Percentiles rank a stretch among this genome's conserved stretches.
phyloP scores from a whole-genome alignment of 208 protist species.

The Crithidia expoeki region DNA sequence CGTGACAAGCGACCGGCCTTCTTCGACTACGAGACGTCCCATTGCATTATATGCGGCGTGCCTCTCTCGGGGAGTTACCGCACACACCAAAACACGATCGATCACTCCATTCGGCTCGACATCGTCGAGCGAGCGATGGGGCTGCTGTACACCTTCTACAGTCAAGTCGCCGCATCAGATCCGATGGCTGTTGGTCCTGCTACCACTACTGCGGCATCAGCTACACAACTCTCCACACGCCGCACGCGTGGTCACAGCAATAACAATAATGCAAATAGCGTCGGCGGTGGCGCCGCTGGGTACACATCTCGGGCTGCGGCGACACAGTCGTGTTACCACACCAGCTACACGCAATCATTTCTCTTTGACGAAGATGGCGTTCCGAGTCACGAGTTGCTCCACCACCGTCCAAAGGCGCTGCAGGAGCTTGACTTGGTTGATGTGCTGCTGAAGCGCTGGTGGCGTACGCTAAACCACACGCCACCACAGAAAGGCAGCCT shows the following conservation, averaged over 20 bases:
- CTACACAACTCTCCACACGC: too few relatives aligned
- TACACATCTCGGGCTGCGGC: too few relatives aligned
- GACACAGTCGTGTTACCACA: slow-evolving; percentile 22
- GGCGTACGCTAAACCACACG: slow-evolving; percentile 37
- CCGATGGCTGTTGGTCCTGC: neutral
- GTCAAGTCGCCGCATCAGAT: neutral
- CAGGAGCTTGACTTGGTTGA: slow-evolving; percentile 38
- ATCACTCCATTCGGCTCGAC: slow-evolving; percentile 56
- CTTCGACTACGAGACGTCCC: slow-evolving; percentile 33
- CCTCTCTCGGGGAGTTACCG: slow-evolving; percentile 38
- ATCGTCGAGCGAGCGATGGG: slow-evolving; percentile 58
- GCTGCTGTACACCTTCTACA: slow-evolving; percentile 43
- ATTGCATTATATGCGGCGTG: slow-evolving; percentile 48
- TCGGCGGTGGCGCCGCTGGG: too few relatives aligned
- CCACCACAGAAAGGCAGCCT: slow-evolving; percentile 3
- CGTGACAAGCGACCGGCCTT: slow-evolving; percentile 21
- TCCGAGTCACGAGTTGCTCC: slow-evolving; percentile 12
- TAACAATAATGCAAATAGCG: too few relatives aligned
- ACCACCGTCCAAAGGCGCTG: slow-evolving; percentile 11
- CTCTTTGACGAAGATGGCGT: slow-evolving; percentile 26
- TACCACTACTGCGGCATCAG: neutral
- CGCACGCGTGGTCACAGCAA: too few relatives aligned
- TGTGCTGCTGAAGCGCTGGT: slow-evolving; percentile 50
- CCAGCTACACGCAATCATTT: slow-evolving; percentile 7
- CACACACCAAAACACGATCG: slow-evolving; percentile 39